Evolutionary conservation across 2,329 filamentous ascomycete species (phyloP).

Genomic region (Calonectria pseudoreteaudii): DNA sequence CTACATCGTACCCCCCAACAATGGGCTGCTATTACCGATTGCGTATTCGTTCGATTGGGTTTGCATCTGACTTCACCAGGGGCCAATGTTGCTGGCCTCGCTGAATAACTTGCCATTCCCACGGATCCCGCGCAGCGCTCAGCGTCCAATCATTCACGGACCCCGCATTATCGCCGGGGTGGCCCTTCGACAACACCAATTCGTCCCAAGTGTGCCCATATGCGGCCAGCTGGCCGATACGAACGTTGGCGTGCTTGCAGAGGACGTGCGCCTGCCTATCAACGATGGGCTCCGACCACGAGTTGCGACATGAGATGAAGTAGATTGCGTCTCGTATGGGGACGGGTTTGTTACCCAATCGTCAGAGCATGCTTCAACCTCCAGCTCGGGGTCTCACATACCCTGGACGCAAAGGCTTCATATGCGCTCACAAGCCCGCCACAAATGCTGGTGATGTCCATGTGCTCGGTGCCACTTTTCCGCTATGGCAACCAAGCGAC

Average conservation of each 20-base stretch:
- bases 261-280: neutral
- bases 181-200: neutral
- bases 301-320: neutral
- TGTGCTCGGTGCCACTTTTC: neutral
- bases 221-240: slow-evolving; percentile 11
- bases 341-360: neutral
- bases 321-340: neutral
- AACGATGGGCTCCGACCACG: neutral
- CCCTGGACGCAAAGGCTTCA: neutral
- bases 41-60: neutral
- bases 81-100: neutral
- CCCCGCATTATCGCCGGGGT: slow-evolving; percentile 2
- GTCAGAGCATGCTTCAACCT: neutral
- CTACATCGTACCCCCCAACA: slow-evolving; percentile 8
- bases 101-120: slow-evolving; percentile 3
- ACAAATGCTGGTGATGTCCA: neutral
- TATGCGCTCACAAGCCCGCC: too few species aligned
- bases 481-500: neutral
- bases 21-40: neutral
- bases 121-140: slow-evolving; percentile 4
- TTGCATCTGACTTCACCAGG: neutral
- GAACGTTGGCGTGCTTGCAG: neutral
- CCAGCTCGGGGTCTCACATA: neutral
- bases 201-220: neutral
- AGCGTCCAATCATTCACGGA: slow-evolving; percentile 8